Conservation (phyloP, 1,139 yeast genomes). For the Debaryomyces robertsiae region DNA sequence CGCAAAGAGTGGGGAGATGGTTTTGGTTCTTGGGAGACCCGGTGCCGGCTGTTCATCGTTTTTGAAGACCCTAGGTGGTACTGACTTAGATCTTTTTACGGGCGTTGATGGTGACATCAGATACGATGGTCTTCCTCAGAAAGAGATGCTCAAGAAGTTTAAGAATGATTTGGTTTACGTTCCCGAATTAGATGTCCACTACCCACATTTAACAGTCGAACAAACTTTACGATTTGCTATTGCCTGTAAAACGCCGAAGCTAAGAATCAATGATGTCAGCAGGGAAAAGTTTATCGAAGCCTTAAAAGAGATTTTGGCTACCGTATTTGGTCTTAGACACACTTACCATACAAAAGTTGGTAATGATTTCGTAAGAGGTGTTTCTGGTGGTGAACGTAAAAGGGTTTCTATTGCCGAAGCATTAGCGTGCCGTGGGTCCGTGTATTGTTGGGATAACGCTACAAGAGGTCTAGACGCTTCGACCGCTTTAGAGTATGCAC, state of each 20-base stretch:
- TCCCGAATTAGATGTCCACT: constrained; percentile 64
- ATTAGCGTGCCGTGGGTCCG: constrained; percentile 55
- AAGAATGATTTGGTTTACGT: constrained; percentile 58
- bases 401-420: constrained; percentile 68
- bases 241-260: constrained; percentile 60
- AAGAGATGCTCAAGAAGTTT: constrained; percentile 50
- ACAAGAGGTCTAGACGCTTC: constrained; percentile 79
- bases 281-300: constrained; percentile 51
- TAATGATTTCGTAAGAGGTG: constrained; percentile 62
- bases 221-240: constrained; percentile 64
- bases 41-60: constrained; percentile 70
- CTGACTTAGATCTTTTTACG: constrained; percentile 27
- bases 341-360: constrained; percentile 60
- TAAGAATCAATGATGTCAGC: constrained; percentile 50
- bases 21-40: constrained; percentile 64
- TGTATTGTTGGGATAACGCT: constrained; percentile 77
- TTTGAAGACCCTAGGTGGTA: constrained; percentile 56
- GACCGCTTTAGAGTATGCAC: constrained; percentile 67
- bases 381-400: constrained; percentile 67
- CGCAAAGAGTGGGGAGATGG: constrained; percentile 62
- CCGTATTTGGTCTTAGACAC: constrained; percentile 59
- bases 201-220: constrained; percentile 64
- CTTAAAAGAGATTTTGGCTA: constrained; percentile 52
- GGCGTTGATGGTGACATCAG: constrained; percentile 38
- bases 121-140: constrained; percentile 54